These are phyloP conservation scores for Trichoderma lentiforme DNA, from an alignment of 2,329 filamentous ascomycete genomes.

Conservation along the genomic window DNA sequence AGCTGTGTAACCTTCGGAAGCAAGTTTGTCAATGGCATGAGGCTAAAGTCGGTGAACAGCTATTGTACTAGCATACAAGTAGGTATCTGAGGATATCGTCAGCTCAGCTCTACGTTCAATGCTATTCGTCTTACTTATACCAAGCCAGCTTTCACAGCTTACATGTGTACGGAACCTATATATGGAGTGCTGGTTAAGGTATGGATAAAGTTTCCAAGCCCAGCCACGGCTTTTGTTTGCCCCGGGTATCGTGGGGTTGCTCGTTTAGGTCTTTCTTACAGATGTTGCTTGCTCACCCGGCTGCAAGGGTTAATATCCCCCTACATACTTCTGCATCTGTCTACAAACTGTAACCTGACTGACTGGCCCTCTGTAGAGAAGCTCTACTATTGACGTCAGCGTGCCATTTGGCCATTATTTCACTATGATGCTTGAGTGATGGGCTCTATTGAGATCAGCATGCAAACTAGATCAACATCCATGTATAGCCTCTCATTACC, in stretches of 20 bases:
- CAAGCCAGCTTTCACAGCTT: not conserved
- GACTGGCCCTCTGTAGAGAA: not conserved
- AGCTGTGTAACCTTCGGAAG: not conserved
- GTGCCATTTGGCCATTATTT: not conserved
- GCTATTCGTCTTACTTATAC: not conserved
- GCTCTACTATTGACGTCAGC: not conserved
- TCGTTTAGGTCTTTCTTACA: not conserved
- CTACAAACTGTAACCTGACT: not conserved
- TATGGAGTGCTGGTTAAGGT: not conserved
- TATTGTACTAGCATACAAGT: not conserved
- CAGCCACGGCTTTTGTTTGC: not conserved
- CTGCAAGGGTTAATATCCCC: not conserved
- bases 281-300: not conserved
- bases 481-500: not conserved
- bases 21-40: not conserved
- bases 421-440: not conserved
- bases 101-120: not conserved
- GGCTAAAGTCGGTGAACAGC: not conserved
- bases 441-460: not conserved
- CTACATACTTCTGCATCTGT: not conserved
- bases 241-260: not conserved
- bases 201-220: not conserved
- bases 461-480: not conserved
- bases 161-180: not conserved
- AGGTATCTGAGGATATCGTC: not conserved